These are phyloP conservation scores for Flaveria sonorensis DNA, from an alignment of 129 eudicot genomes.

Conservation along the genomic window DNA sequence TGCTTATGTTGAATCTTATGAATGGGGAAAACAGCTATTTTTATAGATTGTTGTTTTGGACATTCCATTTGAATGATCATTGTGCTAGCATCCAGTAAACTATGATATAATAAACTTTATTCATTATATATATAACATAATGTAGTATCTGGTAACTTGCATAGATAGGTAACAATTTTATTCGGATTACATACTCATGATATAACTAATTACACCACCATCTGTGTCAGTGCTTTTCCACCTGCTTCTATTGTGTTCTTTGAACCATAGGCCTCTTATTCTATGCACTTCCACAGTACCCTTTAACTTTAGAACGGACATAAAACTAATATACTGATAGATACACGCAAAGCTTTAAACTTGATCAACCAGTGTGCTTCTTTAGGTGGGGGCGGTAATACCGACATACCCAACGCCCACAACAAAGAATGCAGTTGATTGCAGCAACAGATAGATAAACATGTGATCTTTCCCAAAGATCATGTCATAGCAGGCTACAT, in stretches of 20 bases:
- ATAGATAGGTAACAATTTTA: slow-evolving; percentile 14
- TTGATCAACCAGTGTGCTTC: slow-evolving; percentile 5
- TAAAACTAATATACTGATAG: slow-evolving; percentile 22
- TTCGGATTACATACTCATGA: slow-evolving; percentile 18
- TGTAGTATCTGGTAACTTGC: slow-evolving; percentile 22
- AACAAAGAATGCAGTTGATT: slow-evolving; percentile 70
- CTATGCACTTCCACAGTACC: slow-evolving; percentile 21
- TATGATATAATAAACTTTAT: slow-evolving; percentile 9
- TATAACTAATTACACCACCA: slow-evolving; percentile 24
- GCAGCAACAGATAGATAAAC: slow-evolving; percentile 65
- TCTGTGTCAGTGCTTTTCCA: slow-evolving; percentile 16
- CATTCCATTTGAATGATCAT: slow-evolving; percentile 6
- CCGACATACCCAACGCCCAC: slow-evolving; percentile 73
- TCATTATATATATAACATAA: slow-evolving; percentile 19
- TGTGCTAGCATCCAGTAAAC: slow-evolving; percentile 8
- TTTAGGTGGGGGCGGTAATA: slow-evolving; percentile 48
- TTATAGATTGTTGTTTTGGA: neutral
- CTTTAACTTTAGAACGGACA: slow-evolving; percentile 13
- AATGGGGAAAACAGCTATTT: neutral
- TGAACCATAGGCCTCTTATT: slow-evolving; percentile 1
- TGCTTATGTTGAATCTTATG: neutral
- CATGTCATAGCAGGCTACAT: slow-evolving; percentile 57
- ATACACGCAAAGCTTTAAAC: slow-evolving; percentile 4
- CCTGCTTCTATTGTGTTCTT: neutral
- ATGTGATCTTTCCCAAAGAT: slow-evolving; percentile 59